Conservation (phyloP, 805 yeast species). For the Saccharomycopsis capsularis region DNA sequence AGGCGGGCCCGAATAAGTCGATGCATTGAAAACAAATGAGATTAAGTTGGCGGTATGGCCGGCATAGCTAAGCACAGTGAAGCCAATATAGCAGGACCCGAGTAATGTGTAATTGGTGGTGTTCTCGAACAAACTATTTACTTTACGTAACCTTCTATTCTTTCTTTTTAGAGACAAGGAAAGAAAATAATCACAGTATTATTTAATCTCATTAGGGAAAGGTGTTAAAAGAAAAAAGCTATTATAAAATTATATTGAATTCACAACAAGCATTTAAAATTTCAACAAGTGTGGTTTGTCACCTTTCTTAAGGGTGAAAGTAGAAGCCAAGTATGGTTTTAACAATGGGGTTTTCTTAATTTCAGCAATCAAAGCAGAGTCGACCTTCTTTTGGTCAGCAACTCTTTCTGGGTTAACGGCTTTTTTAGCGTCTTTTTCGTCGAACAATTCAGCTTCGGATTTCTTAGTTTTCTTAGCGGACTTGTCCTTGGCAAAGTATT, state of each 20-base stretch:
- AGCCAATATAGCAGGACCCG: no score
- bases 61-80: no score
- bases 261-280: no score
- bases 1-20: no score
- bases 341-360: constrained; percentile 96
- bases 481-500: constrained; percentile 96
- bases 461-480: constrained; percentile 63
- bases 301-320: constrained; percentile 96
- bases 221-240: neutral
- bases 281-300: constrained; percentile 97
- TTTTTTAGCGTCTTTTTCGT: constrained; percentile 66
- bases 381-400: constrained; percentile 94
- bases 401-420: constrained; percentile 88
- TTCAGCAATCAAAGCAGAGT: constrained; percentile 84
- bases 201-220: neutral
- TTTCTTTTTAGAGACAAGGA: neutral
- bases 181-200: neutral
- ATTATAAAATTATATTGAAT: no score
- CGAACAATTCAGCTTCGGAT: constrained; percentile 90
- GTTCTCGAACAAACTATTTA: no score
- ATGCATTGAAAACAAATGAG: no score
- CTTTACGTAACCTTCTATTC: no score
- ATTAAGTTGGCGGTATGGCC: no score
- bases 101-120: no score
- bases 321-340: constrained; percentile 91